Base-by-base conservation (phyloP, 139 green algal genomes). In the Penium margaritaceum region DNA sequence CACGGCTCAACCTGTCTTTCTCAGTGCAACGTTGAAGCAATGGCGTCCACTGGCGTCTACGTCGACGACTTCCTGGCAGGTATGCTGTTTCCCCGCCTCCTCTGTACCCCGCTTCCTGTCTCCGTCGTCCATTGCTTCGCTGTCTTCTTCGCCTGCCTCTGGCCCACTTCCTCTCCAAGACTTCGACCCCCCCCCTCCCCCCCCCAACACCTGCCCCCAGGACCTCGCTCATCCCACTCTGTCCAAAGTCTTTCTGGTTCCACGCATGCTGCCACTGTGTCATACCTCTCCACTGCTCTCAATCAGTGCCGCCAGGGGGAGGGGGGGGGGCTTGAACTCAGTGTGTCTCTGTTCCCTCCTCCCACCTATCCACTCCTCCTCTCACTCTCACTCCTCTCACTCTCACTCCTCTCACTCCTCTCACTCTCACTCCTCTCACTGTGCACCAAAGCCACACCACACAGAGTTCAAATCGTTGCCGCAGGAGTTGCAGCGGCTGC, bases 401-500 rank as follows among this genome's bases (percentile, higher is more conserved):
- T n/a, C n/a, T n/a, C n/a, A n/a, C n/a, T n/a, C n/a, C n/a, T n/a
- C n/a, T n/a, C n/a, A n/a, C n/a, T n/a, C n/a, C n/a, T n/a, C n/a
- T n/a, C n/a, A n/a, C n/a, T n/a, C n/a, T n/a, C n/a, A n/a, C n/a
- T n/a, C n/a, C n/a, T n/a, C n/a, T n/a, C n/a, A n/a, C n/a, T n/a
- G n/a, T n/a, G n/a, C n/a, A n/a, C n/a, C n/a, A n/a, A n/a, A n/a
- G n/a, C n/a, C n/a, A n/a, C n/a, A n/a, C n/a, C n/a, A n/a, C n/a
- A n/a, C 43, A 54, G 43, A 54, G 15, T 24, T 14, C 43, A 54
- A 17, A 15, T 66, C 57, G 6, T 27, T 66, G 14, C 32, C 57
- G 19, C 57, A 66, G 3, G 57, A 66, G 57, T 27, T 66, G 30
- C 57, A 66, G 57, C 57, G 57, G 24, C 27, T 66, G 57, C 57